Conservation (phyloP, 129 eudicot genomes). For the Lonicera japonica region DNA sequence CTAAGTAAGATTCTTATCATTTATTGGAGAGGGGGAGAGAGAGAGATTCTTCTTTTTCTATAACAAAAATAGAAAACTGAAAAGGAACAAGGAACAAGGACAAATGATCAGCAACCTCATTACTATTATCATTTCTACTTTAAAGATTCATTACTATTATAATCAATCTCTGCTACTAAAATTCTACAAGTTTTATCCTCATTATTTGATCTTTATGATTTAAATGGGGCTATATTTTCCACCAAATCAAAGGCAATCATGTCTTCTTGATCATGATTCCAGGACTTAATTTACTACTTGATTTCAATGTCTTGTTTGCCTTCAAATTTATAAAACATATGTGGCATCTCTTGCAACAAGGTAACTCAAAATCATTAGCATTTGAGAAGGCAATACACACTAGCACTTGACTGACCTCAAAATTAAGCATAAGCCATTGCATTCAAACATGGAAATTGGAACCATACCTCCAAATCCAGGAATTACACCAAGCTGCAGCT, state of each 20-base stretch:
- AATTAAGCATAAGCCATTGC: neutral
- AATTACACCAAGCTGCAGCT: constrained; percentile 90
- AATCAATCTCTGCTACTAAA: no score
- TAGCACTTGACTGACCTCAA: neutral
- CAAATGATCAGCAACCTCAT: no score
- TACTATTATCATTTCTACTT: no score
- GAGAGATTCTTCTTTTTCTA: no score
- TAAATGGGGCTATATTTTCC: neutral
- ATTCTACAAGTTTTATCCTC: neutral
- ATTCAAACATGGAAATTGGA: constrained; percentile 1
- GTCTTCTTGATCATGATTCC: neutral
- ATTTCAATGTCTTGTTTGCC: neutral
- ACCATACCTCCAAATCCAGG: constrained; percentile 96
- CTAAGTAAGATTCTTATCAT: no score
- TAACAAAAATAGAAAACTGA: no score
- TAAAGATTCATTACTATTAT: no score
- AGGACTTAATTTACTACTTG: neutral
- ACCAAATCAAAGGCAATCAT: neutral
- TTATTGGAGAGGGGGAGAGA: no score
- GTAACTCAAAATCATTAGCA: neutral
- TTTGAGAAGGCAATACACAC: neutral
- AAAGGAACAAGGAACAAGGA: no score
- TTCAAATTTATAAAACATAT: no score
- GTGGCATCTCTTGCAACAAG: no score
- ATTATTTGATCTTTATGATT: neutral